Base-by-base conservation (phyloP, 2,329 filamentous ascomycete species). In the Elsinoe perseae region DNA sequence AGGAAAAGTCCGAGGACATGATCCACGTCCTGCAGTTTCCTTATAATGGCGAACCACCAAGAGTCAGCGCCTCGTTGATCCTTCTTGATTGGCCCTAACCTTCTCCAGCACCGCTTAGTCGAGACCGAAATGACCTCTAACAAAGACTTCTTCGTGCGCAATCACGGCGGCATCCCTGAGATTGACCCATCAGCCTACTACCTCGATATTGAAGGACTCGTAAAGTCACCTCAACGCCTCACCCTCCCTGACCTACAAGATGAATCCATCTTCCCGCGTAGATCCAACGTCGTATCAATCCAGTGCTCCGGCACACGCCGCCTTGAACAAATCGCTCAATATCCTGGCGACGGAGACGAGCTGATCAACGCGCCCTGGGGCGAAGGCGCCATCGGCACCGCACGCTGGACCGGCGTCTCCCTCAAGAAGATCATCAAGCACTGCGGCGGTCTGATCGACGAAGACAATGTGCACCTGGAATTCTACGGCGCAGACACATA, bases 401-500 rank as follows among this genome's bases (percentile, higher is more conserved):
- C 84, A 0, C 69, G 72, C 3, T 87, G 81, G 65, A 78, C 76
- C 0, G 84, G 85, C 1, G 77, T 87, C 6, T 81, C 77, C 25
- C 72, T 87, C 12, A 86, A 87, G 64, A 85, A 84, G 62, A 74
- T 88, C 1, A 83, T 89, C 67, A 86, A 87, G 61, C 71, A 81
- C 58, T 88, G 85, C 58, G 85, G 84, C 2, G 85, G 84, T 0
- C 69, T 86, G 1, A 65, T 71, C 21, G 69, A 75, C 0, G 71
- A 73, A 1, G 82, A 74, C 0, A 78, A 81, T 20, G 25, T 52
- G 9, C 83, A 89, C 60, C 67, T 88, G 10, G 84, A 88, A 61
- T 77, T 89, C 50, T 82, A 80, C 57, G 85, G 85, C 0, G 84
- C 82, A 1, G 86, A 89, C 57, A 86, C 83, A 0, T 88, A 89